Evolutionary conservation across 805 yeast species (phyloP), one percentile per base, ranked within the genome.

Genomic region (Candida sphagnicola): DNA sequence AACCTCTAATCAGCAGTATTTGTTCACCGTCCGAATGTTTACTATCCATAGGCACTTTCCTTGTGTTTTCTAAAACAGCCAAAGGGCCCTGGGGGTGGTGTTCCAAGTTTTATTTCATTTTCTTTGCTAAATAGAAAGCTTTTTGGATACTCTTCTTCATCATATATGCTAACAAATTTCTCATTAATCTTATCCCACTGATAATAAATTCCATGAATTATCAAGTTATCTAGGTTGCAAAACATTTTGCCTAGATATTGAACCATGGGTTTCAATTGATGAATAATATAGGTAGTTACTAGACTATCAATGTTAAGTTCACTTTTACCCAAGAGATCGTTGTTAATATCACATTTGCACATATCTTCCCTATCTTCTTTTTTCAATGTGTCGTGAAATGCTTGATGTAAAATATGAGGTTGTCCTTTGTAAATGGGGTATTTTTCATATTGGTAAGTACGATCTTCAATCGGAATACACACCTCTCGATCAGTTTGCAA

Each of bases 401-500:
- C 58, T 16, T 43, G 41, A 43, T 62, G 68, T 13, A 63, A 49
- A 2, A 62, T 58, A 42, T 62, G 62, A 3, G 65, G 62, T 32
- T 56, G 56, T 11, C 70, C 70, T 38, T 59, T 60, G 38, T 54
- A 57, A 14, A 63, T 55, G 4, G 67, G 67, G 36, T 62, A 62
- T 25, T 49, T 44, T 13, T 41, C 42, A 42, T 46, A 61, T 17
- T 49, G 34, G 36, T 41, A 46, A 3, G 59, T 47, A 14, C 41
- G 45, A 31, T 56, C 59, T 34, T 57, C 58, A 29, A 59, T 60
- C 5, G 67, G 67, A 8, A 54, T 54, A 44, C 62, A 62, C 8
- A 62, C 62, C 47, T 61, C 66, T 41, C 69, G 43, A 40, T 62
- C 68, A 2, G 59, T 56, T 46, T 60, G 68, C 16, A 63, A 44